These are phyloP conservation scores for Globisporangium splendens DNA, from an alignment of 352 stramenopile species.

Conservation along the genomic window DNA sequence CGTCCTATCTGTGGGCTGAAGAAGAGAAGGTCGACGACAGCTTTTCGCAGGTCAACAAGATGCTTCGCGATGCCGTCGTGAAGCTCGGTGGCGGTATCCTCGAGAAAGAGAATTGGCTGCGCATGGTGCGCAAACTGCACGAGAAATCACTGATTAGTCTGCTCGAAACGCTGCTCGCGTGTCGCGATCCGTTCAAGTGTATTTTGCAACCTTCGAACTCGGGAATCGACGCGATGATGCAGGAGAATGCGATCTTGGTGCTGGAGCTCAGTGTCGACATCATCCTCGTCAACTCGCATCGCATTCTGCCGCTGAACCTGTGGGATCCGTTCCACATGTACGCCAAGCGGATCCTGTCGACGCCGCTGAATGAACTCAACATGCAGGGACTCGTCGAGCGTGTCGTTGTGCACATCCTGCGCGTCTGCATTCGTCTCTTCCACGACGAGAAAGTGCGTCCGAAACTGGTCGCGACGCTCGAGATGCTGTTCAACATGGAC, in stretches of 20 bases:
- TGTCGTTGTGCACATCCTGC: slow-evolving; percentile 83
- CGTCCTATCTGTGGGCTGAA: slow-evolving; percentile 80
- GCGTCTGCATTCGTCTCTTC: slow-evolving; percentile 83
- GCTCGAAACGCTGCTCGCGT: slow-evolving; percentile 72
- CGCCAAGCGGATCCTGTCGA: slow-evolving; percentile 71
- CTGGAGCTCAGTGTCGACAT: slow-evolving; percentile 81
- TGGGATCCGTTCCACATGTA: slow-evolving; percentile 84
- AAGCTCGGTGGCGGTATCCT: slow-evolving; percentile 69
- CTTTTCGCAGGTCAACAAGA: slow-evolving; percentile 77
- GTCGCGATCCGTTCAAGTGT: slow-evolving; percentile 75
- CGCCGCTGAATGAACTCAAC: slow-evolving; percentile 62
- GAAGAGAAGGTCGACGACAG: slow-evolving; percentile 78
- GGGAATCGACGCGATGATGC: slow-evolving; percentile 78
- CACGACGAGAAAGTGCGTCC: slow-evolving; percentile 79
- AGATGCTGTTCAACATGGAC: slow-evolving; percentile 72
- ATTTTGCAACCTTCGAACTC: slow-evolving; percentile 46
- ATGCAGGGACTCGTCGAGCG: slow-evolving; percentile 79
- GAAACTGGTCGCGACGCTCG: slow-evolving; percentile 77
- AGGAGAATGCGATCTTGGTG: slow-evolving; percentile 87
- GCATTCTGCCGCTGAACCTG: slow-evolving; percentile 63
- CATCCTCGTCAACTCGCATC: slow-evolving; percentile 82
- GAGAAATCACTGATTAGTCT: slow-evolving; percentile 59
- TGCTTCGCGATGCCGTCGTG: slow-evolving; percentile 70
- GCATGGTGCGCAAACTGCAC: slow-evolving; percentile 73
- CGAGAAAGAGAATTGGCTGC: slow-evolving; percentile 86